A percentile compares a stretch with the other conserved stretches of the same genome.
phyloP scores from a whole-genome alignment of 2,329 filamentous ascomycete genomes.

The Cladorrhinum sp. region DNA sequence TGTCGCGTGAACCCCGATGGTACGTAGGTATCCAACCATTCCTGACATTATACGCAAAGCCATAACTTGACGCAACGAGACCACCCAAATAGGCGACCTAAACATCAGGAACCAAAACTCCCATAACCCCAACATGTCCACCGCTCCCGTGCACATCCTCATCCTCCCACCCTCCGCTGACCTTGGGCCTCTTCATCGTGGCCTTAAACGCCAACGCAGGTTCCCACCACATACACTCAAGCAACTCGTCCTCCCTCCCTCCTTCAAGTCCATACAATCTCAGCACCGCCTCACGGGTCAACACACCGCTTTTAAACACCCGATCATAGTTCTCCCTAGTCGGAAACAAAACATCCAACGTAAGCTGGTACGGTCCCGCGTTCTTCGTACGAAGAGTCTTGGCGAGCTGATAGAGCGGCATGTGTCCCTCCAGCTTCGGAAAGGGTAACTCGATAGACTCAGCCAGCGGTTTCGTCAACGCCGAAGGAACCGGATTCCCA shows the following conservation, averaged over 20 bases:
- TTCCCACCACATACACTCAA: slow-evolving; percentile 31
- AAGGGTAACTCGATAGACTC: not conserved
- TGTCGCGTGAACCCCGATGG: no score
- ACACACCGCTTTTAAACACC: slow-evolving; percentile 28
- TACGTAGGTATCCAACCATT: no score
- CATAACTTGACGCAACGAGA: no score
- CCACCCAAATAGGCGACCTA: no score
- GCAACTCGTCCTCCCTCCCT: slow-evolving; percentile 27
- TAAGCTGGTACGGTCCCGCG: slow-evolving; percentile 50
- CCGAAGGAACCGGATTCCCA: not conserved
- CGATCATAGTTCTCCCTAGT: slow-evolving; percentile 32
- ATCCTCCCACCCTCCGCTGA: slow-evolving; percentile 30
- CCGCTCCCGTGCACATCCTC: slow-evolving; percentile 31
- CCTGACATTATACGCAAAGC: no score
- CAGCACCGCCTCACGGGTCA: slow-evolving; percentile 36
- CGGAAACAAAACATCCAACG: slow-evolving; percentile 50
- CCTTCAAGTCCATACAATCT: slow-evolving; percentile 29
- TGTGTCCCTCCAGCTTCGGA: not conserved
- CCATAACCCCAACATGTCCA: slow-evolving; percentile 6
- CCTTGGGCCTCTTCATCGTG: slow-evolving; percentile 12
- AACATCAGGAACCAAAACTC: not conserved
- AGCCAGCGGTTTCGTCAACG: not conserved
- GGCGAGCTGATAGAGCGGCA: slow-evolving; percentile 36
- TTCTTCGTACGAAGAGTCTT: slow-evolving; percentile 49
- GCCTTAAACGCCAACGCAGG: slow-evolving; percentile 16